A percentile compares a stretch with the other conserved stretches of the same genome.
Conservation (phyloP, 208 protist genomes). For the Leishmania braziliensis region DNA sequence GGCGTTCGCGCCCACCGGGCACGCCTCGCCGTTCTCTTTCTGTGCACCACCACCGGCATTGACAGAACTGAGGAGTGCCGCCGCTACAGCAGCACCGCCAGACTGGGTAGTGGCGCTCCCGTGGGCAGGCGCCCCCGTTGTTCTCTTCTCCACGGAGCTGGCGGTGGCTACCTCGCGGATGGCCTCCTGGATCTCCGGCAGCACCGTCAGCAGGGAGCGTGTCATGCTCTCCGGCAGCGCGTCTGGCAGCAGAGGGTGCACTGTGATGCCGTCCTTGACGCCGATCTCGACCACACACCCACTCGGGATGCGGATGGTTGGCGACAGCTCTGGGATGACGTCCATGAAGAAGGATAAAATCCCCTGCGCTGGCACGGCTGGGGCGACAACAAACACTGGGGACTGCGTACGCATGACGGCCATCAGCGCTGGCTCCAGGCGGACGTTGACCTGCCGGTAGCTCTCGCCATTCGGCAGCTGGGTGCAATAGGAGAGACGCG, state of each 20-base stretch:
- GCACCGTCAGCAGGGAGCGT: constrained; percentile 23
- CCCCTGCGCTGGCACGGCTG: constrained; percentile 68
- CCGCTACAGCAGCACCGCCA: neutral
- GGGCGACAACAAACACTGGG: constrained; percentile 78
- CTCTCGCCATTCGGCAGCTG: constrained; percentile 88
- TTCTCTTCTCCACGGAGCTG: neutral
- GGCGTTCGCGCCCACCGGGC: neutral
- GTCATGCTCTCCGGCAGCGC: constrained; percentile 31
- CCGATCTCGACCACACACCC: constrained; percentile 82
- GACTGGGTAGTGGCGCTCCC: neutral
- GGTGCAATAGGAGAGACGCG: constrained; percentile 69
- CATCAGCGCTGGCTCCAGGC: constrained; percentile 87
- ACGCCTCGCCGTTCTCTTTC: neutral
- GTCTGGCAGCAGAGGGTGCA: constrained; percentile 67
- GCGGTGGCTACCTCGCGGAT: constrained; percentile 17
- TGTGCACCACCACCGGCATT: neutral
- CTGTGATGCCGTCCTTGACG: constrained; percentile 70
- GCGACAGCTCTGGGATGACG: constrained; percentile 76
- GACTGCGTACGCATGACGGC: constrained; percentile 82
- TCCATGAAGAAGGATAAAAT: constrained; percentile 80
- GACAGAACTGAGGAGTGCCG: neutral
- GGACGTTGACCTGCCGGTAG: constrained; percentile 84
- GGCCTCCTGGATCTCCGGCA: constrained; percentile 31
- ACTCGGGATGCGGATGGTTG: constrained; percentile 60
- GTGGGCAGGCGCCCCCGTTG: neutral